Conservation (phyloP, 2,329 filamentous ascomycete genomes). For the Teratosphaeria zuluensis region DNA sequence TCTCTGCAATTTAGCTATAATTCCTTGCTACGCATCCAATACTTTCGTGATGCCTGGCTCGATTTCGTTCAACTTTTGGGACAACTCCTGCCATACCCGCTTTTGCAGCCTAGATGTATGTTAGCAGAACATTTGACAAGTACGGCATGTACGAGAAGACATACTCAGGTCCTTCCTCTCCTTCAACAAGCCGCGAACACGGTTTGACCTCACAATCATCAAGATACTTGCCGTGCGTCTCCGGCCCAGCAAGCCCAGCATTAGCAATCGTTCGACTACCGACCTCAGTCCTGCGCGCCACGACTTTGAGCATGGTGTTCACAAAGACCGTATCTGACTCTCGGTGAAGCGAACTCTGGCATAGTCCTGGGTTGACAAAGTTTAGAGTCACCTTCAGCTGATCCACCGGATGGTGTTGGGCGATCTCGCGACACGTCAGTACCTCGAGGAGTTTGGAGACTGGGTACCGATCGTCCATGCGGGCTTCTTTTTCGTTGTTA, state of each 20-base stretch:
- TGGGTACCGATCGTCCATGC: slow-evolving; percentile 30
- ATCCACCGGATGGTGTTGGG: slow-evolving; percentile 11
- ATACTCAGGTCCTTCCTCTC: slow-evolving; percentile 21
- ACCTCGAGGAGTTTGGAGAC: slow-evolving; percentile 37
- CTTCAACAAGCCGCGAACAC: slow-evolving; percentile 23
- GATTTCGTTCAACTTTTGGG: slow-evolving; percentile 26
- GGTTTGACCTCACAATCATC: slow-evolving; percentile 24
- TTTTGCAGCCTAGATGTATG: slow-evolving; percentile 12
- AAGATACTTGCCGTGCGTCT: slow-evolving; percentile 32
- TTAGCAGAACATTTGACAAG: neutral
- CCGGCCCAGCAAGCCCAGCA: slow-evolving; percentile 20
- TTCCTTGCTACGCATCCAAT: neutral
- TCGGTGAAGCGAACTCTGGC: slow-evolving; percentile 29
- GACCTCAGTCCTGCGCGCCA: slow-evolving; percentile 28
- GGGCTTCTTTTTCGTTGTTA: slow-evolving; percentile 22
- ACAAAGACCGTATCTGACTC: neutral
- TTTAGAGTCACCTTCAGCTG: slow-evolving; percentile 35
- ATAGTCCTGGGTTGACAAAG: slow-evolving; percentile 42
- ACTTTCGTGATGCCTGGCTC: slow-evolving; percentile 7
- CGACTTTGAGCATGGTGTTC: slow-evolving; percentile 13
- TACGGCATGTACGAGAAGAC: neutral
- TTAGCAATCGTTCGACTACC: slow-evolving; percentile 31
- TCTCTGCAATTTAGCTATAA: neutral
- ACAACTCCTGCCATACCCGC: slow-evolving; percentile 29
- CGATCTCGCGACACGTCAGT: slow-evolving; percentile 32